phyloP scores from a whole-genome alignment of 1,139 yeast genomes.

The Suhomyces atakaporum region DNA sequence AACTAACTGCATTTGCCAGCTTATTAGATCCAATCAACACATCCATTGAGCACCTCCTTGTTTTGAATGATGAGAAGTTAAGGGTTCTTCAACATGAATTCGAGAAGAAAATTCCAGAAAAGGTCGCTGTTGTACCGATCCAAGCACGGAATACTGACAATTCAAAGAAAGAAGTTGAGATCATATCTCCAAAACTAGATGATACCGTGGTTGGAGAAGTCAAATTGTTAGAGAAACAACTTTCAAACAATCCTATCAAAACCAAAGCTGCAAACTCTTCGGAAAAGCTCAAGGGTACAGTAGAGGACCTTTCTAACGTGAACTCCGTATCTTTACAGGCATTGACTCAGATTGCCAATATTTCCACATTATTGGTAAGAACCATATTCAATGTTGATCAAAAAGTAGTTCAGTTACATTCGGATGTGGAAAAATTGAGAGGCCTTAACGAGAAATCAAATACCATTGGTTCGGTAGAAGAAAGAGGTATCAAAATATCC shows the following conservation, averaged over 20 bases:
- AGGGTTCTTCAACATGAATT: neutral
- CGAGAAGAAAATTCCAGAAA: too few relatives aligned
- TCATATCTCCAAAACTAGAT: neutral
- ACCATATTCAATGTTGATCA: slow-evolving; percentile 24
- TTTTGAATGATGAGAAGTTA: neutral
- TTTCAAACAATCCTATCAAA: slow-evolving; percentile 2
- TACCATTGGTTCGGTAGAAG: slow-evolving; percentile 1
- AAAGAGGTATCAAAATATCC: slow-evolving; percentile 18
- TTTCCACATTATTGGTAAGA: slow-evolving; percentile 25
- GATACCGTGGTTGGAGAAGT: neutral
- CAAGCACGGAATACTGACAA: too few relatives aligned
- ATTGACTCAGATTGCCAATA: slow-evolving; percentile 20
- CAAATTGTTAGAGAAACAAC: neutral
- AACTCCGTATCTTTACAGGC: slow-evolving; percentile 21
- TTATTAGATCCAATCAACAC: neutral
- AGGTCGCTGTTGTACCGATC: too few relatives aligned
- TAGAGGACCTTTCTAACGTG: slow-evolving; percentile 8
- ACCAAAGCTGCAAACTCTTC: neutral
- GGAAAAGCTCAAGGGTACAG: neutral
- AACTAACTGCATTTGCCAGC: neutral
- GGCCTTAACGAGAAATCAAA: slow-evolving; percentile 11
- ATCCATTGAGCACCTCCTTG: neutral
- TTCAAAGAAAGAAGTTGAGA: neutral
- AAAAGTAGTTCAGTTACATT: slow-evolving; percentile 26
- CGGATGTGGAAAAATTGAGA: slow-evolving; percentile 24